Evolutionary conservation across 192 early-diverging fungal genomes (phyloP).

Genomic region (Spizellomyces sp.): DNA sequence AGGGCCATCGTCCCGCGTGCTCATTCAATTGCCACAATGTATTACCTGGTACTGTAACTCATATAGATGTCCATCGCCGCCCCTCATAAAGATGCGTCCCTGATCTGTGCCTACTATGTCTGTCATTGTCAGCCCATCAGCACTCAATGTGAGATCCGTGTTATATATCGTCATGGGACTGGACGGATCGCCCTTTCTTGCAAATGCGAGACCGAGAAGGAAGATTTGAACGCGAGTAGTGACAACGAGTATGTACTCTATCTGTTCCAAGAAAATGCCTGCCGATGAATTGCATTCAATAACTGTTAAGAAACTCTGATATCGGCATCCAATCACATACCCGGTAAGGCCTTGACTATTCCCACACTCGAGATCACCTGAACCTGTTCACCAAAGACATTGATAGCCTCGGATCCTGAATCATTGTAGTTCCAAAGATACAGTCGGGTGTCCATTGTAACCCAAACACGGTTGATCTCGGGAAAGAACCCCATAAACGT

Average conservation of each 20-base stretch:
- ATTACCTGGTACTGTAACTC: slow-evolving; percentile 81
- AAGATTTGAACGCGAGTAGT: slow-evolving; percentile 86
- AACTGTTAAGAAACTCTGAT: background rate
- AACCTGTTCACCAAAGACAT: slow-evolving; percentile 81
- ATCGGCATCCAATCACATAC: slow-evolving; percentile 30
- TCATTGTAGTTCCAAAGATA: slow-evolving; percentile 93
- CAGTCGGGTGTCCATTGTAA: slow-evolving; percentile 84
- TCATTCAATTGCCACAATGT: background rate
- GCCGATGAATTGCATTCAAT: slow-evolving; percentile 16
- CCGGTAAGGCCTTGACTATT: slow-evolving; percentile 73
- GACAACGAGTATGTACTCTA: slow-evolving; percentile 82
- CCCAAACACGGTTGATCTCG: slow-evolving; percentile 88
- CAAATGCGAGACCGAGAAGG: slow-evolving; percentile 72
- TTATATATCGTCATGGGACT: slow-evolving; percentile 72
- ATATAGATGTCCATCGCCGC: slow-evolving; percentile 83
- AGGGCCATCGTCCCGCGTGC: background rate
- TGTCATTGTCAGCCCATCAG: slow-evolving; percentile 81
- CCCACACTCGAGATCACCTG: slow-evolving; percentile 86
- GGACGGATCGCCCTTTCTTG: slow-evolving; percentile 31
- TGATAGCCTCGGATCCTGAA: slow-evolving; percentile 57
- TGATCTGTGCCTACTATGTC: slow-evolving; percentile 74
- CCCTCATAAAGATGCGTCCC: slow-evolving; percentile 90
- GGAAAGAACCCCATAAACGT: slow-evolving; percentile 91
- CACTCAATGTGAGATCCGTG: slow-evolving; percentile 76
- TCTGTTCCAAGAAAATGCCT: slow-evolving; percentile 81